Evolutionary conservation across 2,329 filamentous ascomycete genomes (phyloP), one percentile per base, ranked within the genome.

Genomic region (Verticillium longisporum): DNA sequence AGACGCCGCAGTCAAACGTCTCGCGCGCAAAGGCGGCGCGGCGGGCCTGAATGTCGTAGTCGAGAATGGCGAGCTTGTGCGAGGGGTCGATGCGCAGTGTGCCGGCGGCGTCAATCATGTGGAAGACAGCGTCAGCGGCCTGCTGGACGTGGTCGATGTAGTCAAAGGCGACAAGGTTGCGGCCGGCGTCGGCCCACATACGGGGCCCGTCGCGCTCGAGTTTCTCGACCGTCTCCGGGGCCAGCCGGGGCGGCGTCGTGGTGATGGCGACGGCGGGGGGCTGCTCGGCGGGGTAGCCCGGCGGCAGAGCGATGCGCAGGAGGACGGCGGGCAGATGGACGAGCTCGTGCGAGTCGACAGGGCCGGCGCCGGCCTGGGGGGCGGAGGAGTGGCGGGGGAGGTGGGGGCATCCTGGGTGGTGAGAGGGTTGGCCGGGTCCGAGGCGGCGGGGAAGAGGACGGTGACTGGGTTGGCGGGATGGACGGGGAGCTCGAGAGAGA

Each of bases 1-100:
- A 97, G 56, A 98, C 83, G 1, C 89, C 91, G 66, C 94, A 98
- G 59, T 93, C 87, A 70, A 95, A 97, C 0, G 91, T 96, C 67
- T 88, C 89, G 66, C 86, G 86, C 63, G 95, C 88, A 71, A 97
- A 98, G 0, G 87, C 86, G 26, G 85, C 84, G 60, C 85, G 84
- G 69, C 89, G 89, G 6, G 89, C 87, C 63, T 88, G 87, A 62
- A 85, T 87, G 69, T 97, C 90, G 68, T 90, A 92, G 66, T 92
- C 89, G 54, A 97, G 74, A 14, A 97, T 79, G 5, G 87, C 83
- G 18, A 91, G 84, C 73, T 91, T 90, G 69, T 86, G 80, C 62
- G 81, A 79, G 1, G 81, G 75, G 5, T 80, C 74, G 13, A 88
- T 76, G 63, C 81, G 74, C 36, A 89, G 74, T 18, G 73, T 75